Evolutionary conservation across 1,139 yeast genomes (phyloP).

Genomic region (Kodamaea sp.): DNA sequence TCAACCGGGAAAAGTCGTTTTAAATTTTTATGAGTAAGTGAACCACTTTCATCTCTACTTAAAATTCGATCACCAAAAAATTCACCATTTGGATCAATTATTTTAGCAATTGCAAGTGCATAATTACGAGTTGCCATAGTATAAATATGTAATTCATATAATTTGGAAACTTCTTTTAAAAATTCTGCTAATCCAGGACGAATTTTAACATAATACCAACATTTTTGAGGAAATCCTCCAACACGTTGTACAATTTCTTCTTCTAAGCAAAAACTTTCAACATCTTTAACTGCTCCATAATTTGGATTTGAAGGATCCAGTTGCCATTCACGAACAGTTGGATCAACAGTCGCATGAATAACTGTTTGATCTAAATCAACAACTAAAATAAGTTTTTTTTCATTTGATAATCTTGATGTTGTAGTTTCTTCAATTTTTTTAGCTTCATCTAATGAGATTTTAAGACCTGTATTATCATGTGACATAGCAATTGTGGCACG

Average conservation of each 20-base stretch:
- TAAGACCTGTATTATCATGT: constrained; percentile 83
- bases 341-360: constrained; percentile 96
- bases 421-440: constrained; percentile 71
- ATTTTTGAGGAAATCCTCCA: constrained; percentile 42
- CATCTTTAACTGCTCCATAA: constrained; percentile 79
- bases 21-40: constrained; percentile 82
- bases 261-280: constrained; percentile 67
- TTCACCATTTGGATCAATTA: constrained; percentile 84
- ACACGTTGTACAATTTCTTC: constrained; percentile 66
- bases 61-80: constrained; percentile 89
- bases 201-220: constrained; percentile 90
- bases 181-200: constrained; percentile 84
- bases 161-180: constrained; percentile 55
- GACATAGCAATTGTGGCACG: constrained; percentile 87
- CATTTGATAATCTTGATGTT: constrained; percentile 56
- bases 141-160: constrained; percentile 89
- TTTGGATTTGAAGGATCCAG: constrained; percentile 81
- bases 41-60: constrained; percentile 93
- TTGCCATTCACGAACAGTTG: constrained; percentile 97
- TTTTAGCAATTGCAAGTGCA: constrained; percentile 84
- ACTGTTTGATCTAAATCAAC: constrained; percentile 98
- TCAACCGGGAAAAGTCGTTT: constrained; percentile 91
- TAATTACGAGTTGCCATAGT: constrained; percentile 99
- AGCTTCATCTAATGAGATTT: constrained; percentile 84
- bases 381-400: constrained; percentile 75